phyloP scores from a whole-genome alignment of 805 yeast genomes.

The Monosporozyma siamensis region DNA sequence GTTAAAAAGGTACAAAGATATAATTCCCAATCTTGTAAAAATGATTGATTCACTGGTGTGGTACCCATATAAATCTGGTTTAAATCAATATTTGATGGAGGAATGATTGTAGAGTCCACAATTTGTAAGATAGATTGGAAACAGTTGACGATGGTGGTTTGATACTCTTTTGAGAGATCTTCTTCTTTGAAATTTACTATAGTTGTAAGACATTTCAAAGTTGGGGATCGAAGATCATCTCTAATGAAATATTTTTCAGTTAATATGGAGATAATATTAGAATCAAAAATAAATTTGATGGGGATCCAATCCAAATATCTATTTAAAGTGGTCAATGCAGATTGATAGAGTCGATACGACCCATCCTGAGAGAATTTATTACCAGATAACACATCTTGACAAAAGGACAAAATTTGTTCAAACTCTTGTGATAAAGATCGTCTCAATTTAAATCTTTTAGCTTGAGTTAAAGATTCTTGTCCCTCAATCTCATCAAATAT shows the following conservation, averaged over 20 bases:
- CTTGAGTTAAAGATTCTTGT: conserved; percentile 89
- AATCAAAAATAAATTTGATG: conserved; percentile 72
- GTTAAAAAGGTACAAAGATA: conserved; percentile 73
- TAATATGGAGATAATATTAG: conserved; percentile 60
- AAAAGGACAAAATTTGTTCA: conserved; percentile 79
- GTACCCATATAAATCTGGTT: conserved; percentile 62
- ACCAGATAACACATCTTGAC: conserved; percentile 74
- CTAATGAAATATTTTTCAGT: conserved; percentile 65
- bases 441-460: conserved; percentile 73
- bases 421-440: conserved; percentile 78
- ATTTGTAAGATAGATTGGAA: conserved; percentile 63
- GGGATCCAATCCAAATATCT: conserved; percentile 93
- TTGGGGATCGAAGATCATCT: conserved; percentile 63
- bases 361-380: no score
- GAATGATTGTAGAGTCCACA: conserved; percentile 44
- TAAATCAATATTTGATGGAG: conserved; percentile 60
- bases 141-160: conserved; percentile 45
- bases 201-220: conserved; percentile 88
- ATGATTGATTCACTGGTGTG: conserved; percentile 73
- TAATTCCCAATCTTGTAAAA: conserved; percentile 90
- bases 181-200: conserved; percentile 57
- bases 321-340: conserved; percentile 70
- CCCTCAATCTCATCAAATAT: conserved; percentile 72
- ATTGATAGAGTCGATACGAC: no score
- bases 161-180: conserved; percentile 32